Evolutionary conservation across 1,284 basidiomycete species (phyloP).

Genomic region (Cronartium quercuum): DNA sequence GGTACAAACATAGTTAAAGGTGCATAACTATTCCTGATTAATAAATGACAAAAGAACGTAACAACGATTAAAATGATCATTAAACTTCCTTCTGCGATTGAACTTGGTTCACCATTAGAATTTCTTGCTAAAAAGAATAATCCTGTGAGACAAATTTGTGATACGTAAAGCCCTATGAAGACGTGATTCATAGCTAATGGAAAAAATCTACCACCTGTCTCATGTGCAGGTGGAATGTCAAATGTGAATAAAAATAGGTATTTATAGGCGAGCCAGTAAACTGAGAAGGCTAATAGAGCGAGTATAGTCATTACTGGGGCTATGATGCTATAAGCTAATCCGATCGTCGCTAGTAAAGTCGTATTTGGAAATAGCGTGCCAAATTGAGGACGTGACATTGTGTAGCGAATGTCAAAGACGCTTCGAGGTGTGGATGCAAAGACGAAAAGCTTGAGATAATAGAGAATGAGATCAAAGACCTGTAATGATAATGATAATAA

Average conservation of each 20-base stretch:
- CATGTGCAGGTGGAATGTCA: conserved; percentile 64
- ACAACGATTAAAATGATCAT: conserved; percentile 22
- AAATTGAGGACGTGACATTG: conserved; percentile 63
- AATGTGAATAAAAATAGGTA: conserved; percentile 54
- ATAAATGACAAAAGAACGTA: conserved; percentile 19
- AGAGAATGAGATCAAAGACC: conserved; percentile 57
- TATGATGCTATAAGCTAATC: conserved; percentile 74
- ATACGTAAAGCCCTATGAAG: conserved; percentile 86
- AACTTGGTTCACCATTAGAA: conserved; percentile 1
- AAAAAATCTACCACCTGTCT: conserved; percentile 94
- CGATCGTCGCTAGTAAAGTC: conserved; percentile 30
- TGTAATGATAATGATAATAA: background rate
- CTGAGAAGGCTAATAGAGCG: conserved; percentile 70
- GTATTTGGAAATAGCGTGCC: conserved; percentile 59
- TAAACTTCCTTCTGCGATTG: conserved; percentile 18
- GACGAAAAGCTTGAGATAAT: conserved; percentile 76
- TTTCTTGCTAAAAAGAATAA: conserved; percentile 27
- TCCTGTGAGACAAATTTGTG: conserved; percentile 61
- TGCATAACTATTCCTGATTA: conserved; percentile 24
- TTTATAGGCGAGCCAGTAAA: conserved; percentile 80
- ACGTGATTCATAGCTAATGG: conserved; percentile 86
- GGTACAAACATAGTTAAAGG: conserved; percentile 36
- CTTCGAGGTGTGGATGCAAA: conserved; percentile 88
- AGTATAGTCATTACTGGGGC: conserved; percentile 91
- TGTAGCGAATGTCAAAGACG: conserved; percentile 69